Percentiles rank a stretch among this genome's conserved stretches.
These are phyloP conservation scores for Pichia sporocuriosa DNA, from an alignment of 805 yeast species.

Conservation along the genomic window DNA sequence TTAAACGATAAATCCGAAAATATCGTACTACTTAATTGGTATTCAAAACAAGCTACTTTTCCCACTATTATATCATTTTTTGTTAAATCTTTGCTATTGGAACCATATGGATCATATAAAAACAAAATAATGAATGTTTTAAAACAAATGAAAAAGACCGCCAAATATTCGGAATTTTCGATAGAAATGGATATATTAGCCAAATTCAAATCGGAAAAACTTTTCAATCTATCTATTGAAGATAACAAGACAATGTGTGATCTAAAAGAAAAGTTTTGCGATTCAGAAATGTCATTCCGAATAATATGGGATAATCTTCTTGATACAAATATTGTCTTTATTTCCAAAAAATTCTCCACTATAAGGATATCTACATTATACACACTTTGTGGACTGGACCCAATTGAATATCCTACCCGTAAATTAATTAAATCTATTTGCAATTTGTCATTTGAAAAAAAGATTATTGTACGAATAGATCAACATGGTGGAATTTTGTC, in stretches of 20 bases:
- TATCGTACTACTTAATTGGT: not conserved
- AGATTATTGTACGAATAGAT: slow-evolving; percentile 23
- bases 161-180: too few species aligned
- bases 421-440: slow-evolving; percentile 4
- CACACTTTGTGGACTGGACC: slow-evolving; percentile 11
- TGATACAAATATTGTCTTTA: slow-evolving; percentile 19
- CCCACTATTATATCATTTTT: not conserved
- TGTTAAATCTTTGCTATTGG: not conserved
- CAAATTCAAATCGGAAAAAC: not conserved
- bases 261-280: too few species aligned
- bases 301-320: slow-evolving; percentile 12
- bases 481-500: slow-evolving; percentile 13
- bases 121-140: not conserved
- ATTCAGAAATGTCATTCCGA: too few species aligned
- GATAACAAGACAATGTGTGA: too few species aligned
- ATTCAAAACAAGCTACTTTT: not conserved
- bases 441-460: slow-evolving; percentile 9
- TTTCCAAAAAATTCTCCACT: slow-evolving; percentile 19
- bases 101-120: slow-evolving; percentile 8
- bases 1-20: too few species aligned
- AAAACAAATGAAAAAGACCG: not conserved
- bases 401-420: not conserved
- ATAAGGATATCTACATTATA: slow-evolving; percentile 15
- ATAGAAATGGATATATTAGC: too few species aligned
- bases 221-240: not conserved